Conservation (phyloP, 371 early-diverging fungal species). For the Circinella minor region DNA sequence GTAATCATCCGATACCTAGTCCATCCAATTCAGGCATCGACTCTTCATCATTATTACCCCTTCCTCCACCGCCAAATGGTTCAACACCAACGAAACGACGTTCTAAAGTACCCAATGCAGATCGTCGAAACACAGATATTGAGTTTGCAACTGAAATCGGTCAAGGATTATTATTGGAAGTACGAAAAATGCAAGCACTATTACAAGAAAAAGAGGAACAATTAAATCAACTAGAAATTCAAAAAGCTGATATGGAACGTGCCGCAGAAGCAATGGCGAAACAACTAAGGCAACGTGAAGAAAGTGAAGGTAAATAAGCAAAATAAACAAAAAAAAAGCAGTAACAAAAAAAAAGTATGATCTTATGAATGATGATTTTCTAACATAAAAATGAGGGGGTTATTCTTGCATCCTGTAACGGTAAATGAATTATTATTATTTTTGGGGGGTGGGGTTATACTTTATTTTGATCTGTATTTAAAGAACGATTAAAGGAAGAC, state of each 20-base stretch:
- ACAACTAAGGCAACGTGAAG: conserved; percentile 55
- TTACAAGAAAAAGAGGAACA: conserved; percentile 67
- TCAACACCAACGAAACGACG: conserved; percentile 47
- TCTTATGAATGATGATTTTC: neutral
- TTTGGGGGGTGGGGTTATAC: too few species aligned
- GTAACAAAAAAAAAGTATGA: neutral
- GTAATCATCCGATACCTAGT: conserved; percentile 9
- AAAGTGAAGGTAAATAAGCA: conserved; percentile 55
- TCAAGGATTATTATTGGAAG: conserved; percentile 53
- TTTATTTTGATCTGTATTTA: neutral
- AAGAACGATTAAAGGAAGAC: conserved; percentile 63
- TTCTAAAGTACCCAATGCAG: conserved; percentile 40
- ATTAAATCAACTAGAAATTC: conserved; percentile 62
- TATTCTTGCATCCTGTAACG: too few species aligned
- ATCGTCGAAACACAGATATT: conserved; percentile 54
- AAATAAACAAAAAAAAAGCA: too few species aligned
- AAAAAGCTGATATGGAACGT: conserved; percentile 62
- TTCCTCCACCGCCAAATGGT: conserved; percentile 43
- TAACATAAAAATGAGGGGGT: neutral
- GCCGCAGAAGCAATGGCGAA: conserved; percentile 60
- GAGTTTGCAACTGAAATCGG: conserved; percentile 62
- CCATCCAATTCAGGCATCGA: conserved; percentile 14
- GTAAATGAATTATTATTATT: too few species aligned
- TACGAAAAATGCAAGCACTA: conserved; percentile 50
- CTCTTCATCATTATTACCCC: conserved; percentile 23